These are phyloP conservation scores for Tuber borchii DNA, from an alignment of 495 filamentous ascomycete species.

Conservation along the genomic window DNA sequence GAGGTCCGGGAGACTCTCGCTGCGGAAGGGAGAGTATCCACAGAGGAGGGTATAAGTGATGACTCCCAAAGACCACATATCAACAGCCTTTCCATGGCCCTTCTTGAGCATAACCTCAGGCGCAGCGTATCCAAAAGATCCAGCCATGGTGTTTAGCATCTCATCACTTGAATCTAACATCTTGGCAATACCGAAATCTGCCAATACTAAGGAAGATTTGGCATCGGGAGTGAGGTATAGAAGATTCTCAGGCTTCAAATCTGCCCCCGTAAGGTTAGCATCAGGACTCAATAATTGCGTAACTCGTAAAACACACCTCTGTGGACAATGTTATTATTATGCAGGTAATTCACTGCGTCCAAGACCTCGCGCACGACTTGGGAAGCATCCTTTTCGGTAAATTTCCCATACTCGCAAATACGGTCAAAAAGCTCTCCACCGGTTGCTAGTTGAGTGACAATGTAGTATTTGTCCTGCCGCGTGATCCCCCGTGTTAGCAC, in stretches of 20 bases:
- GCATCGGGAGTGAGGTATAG: conserved; percentile 75
- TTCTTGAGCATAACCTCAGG: conserved; percentile 98
- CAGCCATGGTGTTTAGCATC: conserved; percentile 95
- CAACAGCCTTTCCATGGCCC: conserved; percentile 96
- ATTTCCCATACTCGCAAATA: conserved; percentile 96
- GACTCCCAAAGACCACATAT: conserved; percentile 98
- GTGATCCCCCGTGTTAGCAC: conserved; percentile 12
- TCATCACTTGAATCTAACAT: conserved; percentile 87
- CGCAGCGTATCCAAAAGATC: conserved; percentile 95
- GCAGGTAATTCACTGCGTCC: conserved; percentile 89
- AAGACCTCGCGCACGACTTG: conserved; percentile 94
- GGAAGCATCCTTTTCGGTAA: conserved; percentile 97
- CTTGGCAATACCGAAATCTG: conserved; percentile 98
- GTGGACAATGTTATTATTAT: conserved; percentile 92
- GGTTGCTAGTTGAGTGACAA: conserved; percentile 93
- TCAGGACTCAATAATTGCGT: conserved; percentile 9
- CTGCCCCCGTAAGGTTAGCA: conserved; percentile 46
- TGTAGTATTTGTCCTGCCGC: conserved; percentile 95
- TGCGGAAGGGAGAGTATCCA: conserved; percentile 95
- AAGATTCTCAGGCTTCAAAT: conserved; percentile 97
- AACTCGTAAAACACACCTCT: conserved; percentile 56
- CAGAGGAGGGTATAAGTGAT: conserved; percentile 99
- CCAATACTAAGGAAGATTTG: conserved; percentile 80
- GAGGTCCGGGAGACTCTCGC: conserved; percentile 84
- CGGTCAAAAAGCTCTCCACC: conserved; percentile 97